Conservation (phyloP, 2,329 filamentous ascomycete species). For the Penicillium corylophilum region DNA sequence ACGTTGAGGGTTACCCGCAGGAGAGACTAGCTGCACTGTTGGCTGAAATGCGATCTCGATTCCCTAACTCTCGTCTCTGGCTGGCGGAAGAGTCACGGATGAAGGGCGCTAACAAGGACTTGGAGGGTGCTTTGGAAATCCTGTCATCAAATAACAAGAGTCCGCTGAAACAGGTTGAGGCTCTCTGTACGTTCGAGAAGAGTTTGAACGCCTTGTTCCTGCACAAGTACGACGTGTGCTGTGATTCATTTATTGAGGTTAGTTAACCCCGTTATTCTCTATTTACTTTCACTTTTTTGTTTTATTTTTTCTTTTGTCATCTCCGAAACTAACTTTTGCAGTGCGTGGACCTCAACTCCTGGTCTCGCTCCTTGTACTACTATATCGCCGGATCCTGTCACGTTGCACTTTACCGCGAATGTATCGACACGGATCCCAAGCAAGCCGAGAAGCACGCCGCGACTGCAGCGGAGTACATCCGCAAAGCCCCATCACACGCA, state of each 20-base stretch:
- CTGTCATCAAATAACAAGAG: slow-evolving; percentile 61
- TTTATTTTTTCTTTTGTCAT: background rate
- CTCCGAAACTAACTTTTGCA: slow-evolving; percentile 24
- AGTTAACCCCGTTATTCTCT: slow-evolving; percentile 23
- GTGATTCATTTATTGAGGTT: slow-evolving; percentile 68
- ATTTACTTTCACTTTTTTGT: too few relatives aligned
- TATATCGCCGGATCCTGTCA: slow-evolving; percentile 80
- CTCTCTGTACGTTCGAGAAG: slow-evolving; percentile 81
- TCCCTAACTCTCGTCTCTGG: slow-evolving; percentile 83
- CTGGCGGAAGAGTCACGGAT: slow-evolving; percentile 82
- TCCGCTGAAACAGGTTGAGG: slow-evolving; percentile 84
- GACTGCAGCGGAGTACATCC: slow-evolving; percentile 67
- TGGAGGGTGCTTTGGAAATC: slow-evolving; percentile 67
- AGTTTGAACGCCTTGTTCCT: slow-evolving; percentile 75
- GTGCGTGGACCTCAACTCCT: slow-evolving; percentile 80
- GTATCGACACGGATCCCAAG: slow-evolving; percentile 26
- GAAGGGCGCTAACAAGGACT: slow-evolving; percentile 63
- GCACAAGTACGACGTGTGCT: slow-evolving; percentile 72
- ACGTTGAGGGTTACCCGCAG: slow-evolving; percentile 69
- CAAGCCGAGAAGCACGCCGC: slow-evolving; percentile 59
- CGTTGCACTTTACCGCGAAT: slow-evolving; percentile 72
- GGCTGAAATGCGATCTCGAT: slow-evolving; percentile 69
- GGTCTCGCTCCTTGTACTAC: slow-evolving; percentile 86
- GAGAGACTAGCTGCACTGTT: slow-evolving; percentile 68
- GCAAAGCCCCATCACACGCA: slow-evolving; percentile 68